A percentile compares a stretch with the other conserved stretches of the same genome.
Conservation (phyloP, 2,329 filamentous ascomycete species). For the Colletotrichum brevisporum region DNA sequence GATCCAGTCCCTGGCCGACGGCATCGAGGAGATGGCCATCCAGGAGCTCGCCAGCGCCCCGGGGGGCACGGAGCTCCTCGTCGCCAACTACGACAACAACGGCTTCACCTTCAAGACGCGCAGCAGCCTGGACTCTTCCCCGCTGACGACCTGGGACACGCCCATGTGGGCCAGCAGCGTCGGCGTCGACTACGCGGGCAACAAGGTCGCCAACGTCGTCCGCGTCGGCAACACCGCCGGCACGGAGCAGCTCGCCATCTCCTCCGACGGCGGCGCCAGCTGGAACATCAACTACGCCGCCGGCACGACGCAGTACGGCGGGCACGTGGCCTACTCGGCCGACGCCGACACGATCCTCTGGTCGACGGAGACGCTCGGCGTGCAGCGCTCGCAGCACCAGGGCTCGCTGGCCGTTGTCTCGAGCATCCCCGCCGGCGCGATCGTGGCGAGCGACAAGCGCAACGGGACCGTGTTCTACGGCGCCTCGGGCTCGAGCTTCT, state of each 20-base stretch:
- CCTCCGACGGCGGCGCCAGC: slow-evolving; percentile 62
- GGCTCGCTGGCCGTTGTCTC: slow-evolving; percentile 60
- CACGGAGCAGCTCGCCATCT: slow-evolving; percentile 62
- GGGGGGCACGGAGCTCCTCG: slow-evolving; percentile 66
- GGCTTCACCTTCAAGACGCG: slow-evolving; percentile 64
- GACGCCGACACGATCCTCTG: slow-evolving; percentile 65
- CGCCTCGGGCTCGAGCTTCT: slow-evolving; percentile 61
- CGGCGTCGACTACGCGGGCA: slow-evolving; percentile 66
- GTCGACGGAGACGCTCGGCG: slow-evolving; percentile 58
- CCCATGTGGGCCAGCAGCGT: slow-evolving; percentile 62
- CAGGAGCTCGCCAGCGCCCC: slow-evolving; percentile 64
- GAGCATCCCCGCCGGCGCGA: slow-evolving; percentile 59
- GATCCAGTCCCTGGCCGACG: slow-evolving; percentile 65
- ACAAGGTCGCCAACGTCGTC: slow-evolving; percentile 61
- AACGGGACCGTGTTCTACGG: slow-evolving; percentile 68
- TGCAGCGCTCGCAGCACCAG: slow-evolving; percentile 58
- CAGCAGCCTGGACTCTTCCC: slow-evolving; percentile 56
- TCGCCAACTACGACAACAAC: slow-evolving; percentile 65
- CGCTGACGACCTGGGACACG: slow-evolving; percentile 60
- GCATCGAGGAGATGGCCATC: slow-evolving; percentile 69
- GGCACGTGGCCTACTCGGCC: slow-evolving; percentile 65
- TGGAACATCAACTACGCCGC: slow-evolving; percentile 65
- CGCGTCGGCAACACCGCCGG: slow-evolving; percentile 63
- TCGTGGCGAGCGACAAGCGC: slow-evolving; percentile 69
- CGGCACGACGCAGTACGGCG: slow-evolving; percentile 58